These are phyloP conservation scores for Scytalidium lignicola DNA, from an alignment of 2,329 filamentous ascomycete genomes.

Conservation along the genomic window DNA sequence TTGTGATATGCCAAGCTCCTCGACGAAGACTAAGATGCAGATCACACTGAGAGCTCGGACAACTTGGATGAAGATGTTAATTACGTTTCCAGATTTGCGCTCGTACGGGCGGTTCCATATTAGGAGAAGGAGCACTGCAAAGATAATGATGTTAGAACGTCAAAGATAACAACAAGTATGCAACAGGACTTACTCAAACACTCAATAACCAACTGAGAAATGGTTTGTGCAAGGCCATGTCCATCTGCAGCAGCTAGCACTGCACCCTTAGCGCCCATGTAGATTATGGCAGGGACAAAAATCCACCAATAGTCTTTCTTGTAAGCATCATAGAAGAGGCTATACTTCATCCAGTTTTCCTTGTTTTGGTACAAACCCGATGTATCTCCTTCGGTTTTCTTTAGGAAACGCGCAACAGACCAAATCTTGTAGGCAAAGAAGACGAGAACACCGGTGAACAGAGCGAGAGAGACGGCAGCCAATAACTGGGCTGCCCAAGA, in stretches of 20 bases:
- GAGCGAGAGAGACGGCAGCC: slow-evolving; percentile 70
- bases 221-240: slow-evolving; percentile 75
- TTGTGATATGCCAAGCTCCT: slow-evolving; percentile 83
- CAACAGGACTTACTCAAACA: slow-evolving; percentile 37
- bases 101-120: slow-evolving; percentile 84
- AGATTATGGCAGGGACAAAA: slow-evolving; percentile 83
- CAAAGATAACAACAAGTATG: too few relatives aligned
- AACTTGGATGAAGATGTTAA: slow-evolving; percentile 88
- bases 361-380: slow-evolving; percentile 80
- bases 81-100: slow-evolving; percentile 80
- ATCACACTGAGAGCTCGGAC: slow-evolving; percentile 84
- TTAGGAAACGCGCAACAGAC: slow-evolving; percentile 67
- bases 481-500: slow-evolving; percentile 88
- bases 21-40: slow-evolving; percentile 89
- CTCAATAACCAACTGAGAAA: slow-evolving; percentile 78
- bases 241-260: slow-evolving; percentile 82
- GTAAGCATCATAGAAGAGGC: slow-evolving; percentile 94
- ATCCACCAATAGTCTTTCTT: slow-evolving; percentile 96
- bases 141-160: slow-evolving; percentile 5
- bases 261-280: slow-evolving; percentile 85
- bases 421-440: slow-evolving; percentile 86
- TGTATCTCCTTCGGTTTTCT: slow-evolving; percentile 68
- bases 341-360: slow-evolving; percentile 90
- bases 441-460: slow-evolving; percentile 76
- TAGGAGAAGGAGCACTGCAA: slow-evolving; percentile 65